A percentile compares a stretch with the other conserved stretches of the same genome.
phyloP scores from a whole-genome alignment of 2,329 filamentous ascomycete genomes.

The Venturia oleaginea region DNA sequence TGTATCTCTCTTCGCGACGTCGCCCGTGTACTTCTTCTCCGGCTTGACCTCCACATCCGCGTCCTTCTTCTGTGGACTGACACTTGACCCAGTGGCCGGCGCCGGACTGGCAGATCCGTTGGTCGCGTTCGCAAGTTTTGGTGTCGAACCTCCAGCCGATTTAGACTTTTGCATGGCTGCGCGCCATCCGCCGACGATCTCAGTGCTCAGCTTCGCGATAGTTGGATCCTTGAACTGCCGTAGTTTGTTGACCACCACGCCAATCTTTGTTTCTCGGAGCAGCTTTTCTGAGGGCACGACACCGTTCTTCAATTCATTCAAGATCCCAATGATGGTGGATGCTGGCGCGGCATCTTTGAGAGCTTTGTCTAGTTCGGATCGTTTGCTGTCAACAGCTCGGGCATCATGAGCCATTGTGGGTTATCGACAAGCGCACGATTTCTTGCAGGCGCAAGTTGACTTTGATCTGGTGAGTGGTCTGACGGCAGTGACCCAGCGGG shows the following conservation, averaged over 20 bases:
- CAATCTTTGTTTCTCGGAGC: constrained; percentile 82
- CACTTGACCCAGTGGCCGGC: constrained; percentile 41
- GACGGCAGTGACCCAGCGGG: background rate
- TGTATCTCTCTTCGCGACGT: constrained; percentile 70
- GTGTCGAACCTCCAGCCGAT: constrained; percentile 27
- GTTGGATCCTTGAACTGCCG: constrained; percentile 67
- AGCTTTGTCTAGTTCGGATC: constrained; percentile 74
- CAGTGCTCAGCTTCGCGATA: constrained; percentile 65
- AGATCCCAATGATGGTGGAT: constrained; percentile 60
- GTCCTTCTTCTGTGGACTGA: constrained; percentile 40
- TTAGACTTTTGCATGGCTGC: constrained; percentile 55
- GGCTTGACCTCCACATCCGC: constrained; percentile 24
- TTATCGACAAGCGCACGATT: background rate
- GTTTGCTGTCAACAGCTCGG: constrained; percentile 68
- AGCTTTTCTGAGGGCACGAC: constrained; percentile 82
- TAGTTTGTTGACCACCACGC: constrained; percentile 78
- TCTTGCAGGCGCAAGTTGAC: background rate
- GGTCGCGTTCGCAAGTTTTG: constrained; percentile 32
- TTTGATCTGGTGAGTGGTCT: background rate
- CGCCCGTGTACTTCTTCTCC: constrained; percentile 42
- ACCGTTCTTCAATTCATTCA: constrained; percentile 71
- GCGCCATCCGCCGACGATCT: constrained; percentile 84
- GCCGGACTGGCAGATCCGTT: constrained; percentile 20
- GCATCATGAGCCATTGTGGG: constrained; percentile 54
- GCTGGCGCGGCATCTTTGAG: constrained; percentile 65